Evolutionary conservation across 768 basidiomycete genomes (phyloP).

Genomic region (Xanthoconium stramineum): DNA sequence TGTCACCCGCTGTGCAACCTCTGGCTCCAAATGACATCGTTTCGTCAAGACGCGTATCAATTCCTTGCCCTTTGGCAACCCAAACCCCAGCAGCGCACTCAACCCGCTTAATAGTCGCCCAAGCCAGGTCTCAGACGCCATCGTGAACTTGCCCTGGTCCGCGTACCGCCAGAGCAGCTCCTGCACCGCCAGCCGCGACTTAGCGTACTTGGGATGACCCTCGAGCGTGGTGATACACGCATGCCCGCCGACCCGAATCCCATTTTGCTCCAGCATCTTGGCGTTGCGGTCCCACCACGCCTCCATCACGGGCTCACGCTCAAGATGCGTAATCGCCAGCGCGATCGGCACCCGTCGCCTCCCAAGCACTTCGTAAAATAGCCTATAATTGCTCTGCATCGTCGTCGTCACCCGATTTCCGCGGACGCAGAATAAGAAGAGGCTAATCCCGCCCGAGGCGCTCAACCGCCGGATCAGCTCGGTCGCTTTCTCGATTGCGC

Average conservation of each 20-base stretch:
- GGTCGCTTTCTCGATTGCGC: slow-evolving; percentile 28
- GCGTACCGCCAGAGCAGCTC: slow-evolving; percentile 20
- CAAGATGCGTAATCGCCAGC: slow-evolving; percentile 39
- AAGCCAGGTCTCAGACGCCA: slow-evolving; percentile 24
- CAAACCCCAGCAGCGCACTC: slow-evolving; percentile 14
- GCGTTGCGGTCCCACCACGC: slow-evolving; percentile 31
- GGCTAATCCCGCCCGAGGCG: slow-evolving; percentile 26
- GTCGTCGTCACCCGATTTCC: slow-evolving; percentile 28
- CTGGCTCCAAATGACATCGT: slow-evolving; percentile 22
- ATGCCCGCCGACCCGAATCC: slow-evolving; percentile 23
- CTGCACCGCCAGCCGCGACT: slow-evolving; percentile 19
- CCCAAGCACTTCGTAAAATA: slow-evolving; percentile 42
- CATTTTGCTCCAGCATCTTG: slow-evolving; percentile 12
- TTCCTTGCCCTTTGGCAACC: slow-evolving; percentile 19
- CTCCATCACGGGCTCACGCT: slow-evolving; percentile 31
- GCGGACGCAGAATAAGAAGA: slow-evolving; percentile 34
- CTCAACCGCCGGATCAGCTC: slow-evolving; percentile 31
- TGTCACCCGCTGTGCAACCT: slow-evolving; percentile 24
- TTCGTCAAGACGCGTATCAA: slow-evolving; percentile 22
- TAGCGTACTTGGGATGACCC: slow-evolving; percentile 19
- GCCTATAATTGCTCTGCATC: slow-evolving; percentile 29
- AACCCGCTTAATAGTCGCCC: slow-evolving; percentile 17
- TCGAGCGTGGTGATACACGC: slow-evolving; percentile 29
- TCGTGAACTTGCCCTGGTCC: slow-evolving; percentile 24
- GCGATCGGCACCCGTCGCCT: slow-evolving; percentile 36